These are phyloP conservation scores for Leptographium procerum DNA, from an alignment of 2,329 filamentous ascomycete genomes.

Conservation along the genomic window DNA sequence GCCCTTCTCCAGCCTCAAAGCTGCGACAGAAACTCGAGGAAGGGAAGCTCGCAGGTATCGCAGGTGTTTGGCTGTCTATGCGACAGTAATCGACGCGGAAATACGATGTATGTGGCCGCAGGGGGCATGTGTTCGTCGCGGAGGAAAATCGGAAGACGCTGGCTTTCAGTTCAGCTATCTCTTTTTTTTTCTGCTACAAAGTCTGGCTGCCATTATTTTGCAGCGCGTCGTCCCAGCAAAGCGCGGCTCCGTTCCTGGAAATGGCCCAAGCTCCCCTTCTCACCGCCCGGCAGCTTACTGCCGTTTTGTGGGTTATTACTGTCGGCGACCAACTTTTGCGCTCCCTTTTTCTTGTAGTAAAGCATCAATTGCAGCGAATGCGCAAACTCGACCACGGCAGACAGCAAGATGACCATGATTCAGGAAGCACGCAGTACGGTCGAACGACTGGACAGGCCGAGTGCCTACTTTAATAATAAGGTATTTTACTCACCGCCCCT, in stretches of 20 bases:
- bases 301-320: too few species aligned
- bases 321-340: not conserved
- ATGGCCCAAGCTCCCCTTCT: slow-evolving; percentile 7
- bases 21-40: not conserved
- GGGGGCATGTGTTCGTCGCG: not conserved
- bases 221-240: slow-evolving; percentile 2
- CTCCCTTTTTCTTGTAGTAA: not conserved
- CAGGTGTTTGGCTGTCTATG: not conserved
- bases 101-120: not conserved
- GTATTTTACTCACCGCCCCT: slow-evolving; percentile 36
- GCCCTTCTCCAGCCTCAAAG: not conserved
- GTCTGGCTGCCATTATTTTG: not conserved
- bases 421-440: slow-evolving; percentile 53
- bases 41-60: not conserved
- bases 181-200: slow-evolving; percentile 3
- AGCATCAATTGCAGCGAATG: not conserved
- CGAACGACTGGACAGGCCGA: slow-evolving; percentile 85
- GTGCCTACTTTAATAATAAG: slow-evolving; percentile 80
- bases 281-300: slow-evolving; percentile 1
- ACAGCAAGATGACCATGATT: not conserved
- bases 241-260: not conserved
- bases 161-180: not conserved
- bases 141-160: not conserved
- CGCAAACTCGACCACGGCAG: not conserved
- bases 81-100: not conserved